Conservation (phyloP, 345 rosid genomes). For the Bruguiera parviflora region DNA sequence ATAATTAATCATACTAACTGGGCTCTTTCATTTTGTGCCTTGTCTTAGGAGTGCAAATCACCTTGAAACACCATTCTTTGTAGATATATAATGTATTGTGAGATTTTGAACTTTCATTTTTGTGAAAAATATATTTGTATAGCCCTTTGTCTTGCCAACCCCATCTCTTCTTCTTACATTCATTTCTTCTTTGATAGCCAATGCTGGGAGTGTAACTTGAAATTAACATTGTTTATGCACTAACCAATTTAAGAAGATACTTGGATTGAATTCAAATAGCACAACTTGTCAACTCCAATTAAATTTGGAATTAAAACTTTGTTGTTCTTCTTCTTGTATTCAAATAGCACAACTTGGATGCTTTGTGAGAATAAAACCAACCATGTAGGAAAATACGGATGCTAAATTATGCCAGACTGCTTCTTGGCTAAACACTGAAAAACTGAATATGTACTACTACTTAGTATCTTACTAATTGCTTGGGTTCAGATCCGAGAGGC, state of each 20-base stretch:
- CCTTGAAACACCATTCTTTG: neutral
- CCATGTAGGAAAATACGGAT: too few species aligned
- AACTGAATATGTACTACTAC: too few species aligned
- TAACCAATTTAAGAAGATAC: neutral
- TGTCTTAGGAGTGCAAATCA: constrained; percentile 1
- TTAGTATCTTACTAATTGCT: constrained; percentile 4
- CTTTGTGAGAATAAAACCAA: too few species aligned
- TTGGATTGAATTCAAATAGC: neutral
- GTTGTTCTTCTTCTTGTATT: too few species aligned
- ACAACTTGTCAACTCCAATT: neutral
- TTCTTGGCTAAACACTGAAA: too few species aligned
- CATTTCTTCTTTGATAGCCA: constrained; percentile 1
- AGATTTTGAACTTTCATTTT: neutral
- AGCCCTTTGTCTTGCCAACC: neutral
- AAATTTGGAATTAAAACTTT: too few species aligned
- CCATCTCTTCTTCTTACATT: too few species aligned
- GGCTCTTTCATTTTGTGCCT: neutral
- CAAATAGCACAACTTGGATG: too few species aligned
- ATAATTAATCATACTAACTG: neutral
- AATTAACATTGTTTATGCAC: neutral
- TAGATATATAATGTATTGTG: neutral
- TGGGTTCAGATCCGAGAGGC: constrained; percentile 88
- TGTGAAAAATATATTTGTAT: neutral
- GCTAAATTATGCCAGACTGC: too few species aligned
- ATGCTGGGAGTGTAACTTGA: neutral